Evolutionary conservation across 2,329 filamentous ascomycete species (phyloP), one percentile per base, ranked within the genome.

Genomic region (Ophiocordyceps camponoti-leonardi): DNA sequence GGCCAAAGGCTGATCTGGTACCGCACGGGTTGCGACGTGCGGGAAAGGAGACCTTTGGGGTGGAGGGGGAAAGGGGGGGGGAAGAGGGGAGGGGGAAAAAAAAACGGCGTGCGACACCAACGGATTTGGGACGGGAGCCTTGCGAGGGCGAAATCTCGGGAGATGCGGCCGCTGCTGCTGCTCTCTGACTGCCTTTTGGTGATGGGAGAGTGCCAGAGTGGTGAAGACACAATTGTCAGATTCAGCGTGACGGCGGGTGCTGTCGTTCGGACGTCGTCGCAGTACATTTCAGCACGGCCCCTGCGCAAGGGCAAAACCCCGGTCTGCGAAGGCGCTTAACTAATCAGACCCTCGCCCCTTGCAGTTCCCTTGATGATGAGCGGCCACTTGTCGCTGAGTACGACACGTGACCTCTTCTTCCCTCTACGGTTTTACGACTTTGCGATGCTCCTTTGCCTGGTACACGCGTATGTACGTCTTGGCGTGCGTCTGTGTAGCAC

Each of bases 71-170:
- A 14, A 8, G 6, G n/a, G 16, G 5, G 33, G 33, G 33, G n/a
- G 33, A 14, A 14, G 14, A 8, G 33, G 33, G 33, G 3, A 7
- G 8, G 18, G 8, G 8, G 8, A 18, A 18, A 18, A 18, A 18
- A 18, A 18, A 1, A 67, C 67, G 66, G 72, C 69, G 71, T 72
- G 66, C 64, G 66, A 68, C 66, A 64, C 63, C 67, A 63, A 66
- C 64, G 64, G 61, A 67, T 65, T 69, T 62, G 61, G 64, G 71
- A 75, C 75, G n/a, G 71, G 67, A 61, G 64, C 69, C 64, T 69
- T 70, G 68, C 67, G 67, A 67, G 69, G 67, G 68, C 63, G 69
- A 68, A 73, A 73, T 70, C 73, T 73, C 73, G 39, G 39, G 69
- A 56, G 71, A 75, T 76, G 72, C 72, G 72, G 35, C 35, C 71